Percentiles rank a stretch among this genome's conserved stretches.
Conservation (phyloP, 1,284 basidiomycete genomes). For the Sanghuangporus weigelae region DNA sequence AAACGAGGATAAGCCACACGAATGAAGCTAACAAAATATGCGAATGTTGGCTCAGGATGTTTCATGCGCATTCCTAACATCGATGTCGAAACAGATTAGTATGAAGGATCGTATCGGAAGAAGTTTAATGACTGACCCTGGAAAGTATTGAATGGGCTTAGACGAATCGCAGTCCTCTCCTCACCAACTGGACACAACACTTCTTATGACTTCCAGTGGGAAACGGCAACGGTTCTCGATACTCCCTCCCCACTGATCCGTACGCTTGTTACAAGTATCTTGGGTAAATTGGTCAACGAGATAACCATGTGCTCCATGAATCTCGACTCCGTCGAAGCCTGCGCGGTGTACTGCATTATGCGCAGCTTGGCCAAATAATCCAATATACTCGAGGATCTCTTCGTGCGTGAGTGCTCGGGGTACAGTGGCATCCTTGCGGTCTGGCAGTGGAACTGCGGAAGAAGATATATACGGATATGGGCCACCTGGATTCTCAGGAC, state of each 20-base stretch:
- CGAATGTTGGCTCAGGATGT: constrained; percentile 32
- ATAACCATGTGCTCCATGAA: constrained; percentile 19
- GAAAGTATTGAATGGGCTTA: constrained; percentile 30
- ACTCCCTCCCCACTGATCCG: constrained; percentile 13
- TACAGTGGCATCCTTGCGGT: background rate
- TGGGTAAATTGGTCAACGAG: constrained; percentile 21
- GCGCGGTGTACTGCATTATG: too few species aligned
- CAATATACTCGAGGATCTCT: too few species aligned
- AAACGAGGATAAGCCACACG: constrained; percentile 37
- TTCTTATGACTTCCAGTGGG: constrained; percentile 34
- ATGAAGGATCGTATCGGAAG: constrained; percentile 25
- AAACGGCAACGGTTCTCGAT: constrained; percentile 43
- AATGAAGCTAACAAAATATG: constrained; percentile 33
- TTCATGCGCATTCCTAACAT: constrained; percentile 27
- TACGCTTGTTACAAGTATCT: constrained; percentile 13
- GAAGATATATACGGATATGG: constrained; percentile 33
- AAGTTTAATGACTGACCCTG: constrained; percentile 19
- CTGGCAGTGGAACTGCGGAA: constrained; percentile 36
- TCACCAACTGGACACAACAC: constrained; percentile 15
- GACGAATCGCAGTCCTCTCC: constrained; percentile 31
- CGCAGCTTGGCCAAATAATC: too few species aligned
- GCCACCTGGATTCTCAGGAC: constrained; percentile 19
- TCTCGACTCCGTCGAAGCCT: constrained; percentile 14
- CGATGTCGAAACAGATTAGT: background rate
- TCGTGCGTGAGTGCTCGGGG: constrained; percentile 29